phyloP scores from a whole-genome alignment of 2,329 filamentous ascomycete species.

The Penicillium rolfsii region DNA sequence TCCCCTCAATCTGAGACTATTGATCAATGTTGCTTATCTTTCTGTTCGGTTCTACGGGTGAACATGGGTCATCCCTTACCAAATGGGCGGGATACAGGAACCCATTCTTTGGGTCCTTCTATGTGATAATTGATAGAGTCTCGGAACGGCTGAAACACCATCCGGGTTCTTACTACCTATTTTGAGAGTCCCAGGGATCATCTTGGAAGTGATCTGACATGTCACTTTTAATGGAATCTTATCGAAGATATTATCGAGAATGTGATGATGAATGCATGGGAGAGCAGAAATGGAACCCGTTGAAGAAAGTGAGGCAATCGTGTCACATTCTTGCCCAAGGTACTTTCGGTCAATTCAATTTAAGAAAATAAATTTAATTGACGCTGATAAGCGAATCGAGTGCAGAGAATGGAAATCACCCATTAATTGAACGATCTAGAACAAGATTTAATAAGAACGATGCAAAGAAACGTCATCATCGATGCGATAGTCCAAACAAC shows the following conservation, averaged over 20 bases:
- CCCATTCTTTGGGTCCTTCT: conserved; percentile 7
- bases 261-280: background rate
- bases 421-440: too few relatives aligned
- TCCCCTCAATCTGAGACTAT: background rate
- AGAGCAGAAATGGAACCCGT: background rate
- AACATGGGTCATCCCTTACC: conserved; percentile 16
- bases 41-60: conserved; percentile 3
- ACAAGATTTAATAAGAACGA: background rate
- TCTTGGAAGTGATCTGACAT: conserved; percentile 12
- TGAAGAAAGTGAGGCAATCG: background rate
- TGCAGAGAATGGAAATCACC: background rate
- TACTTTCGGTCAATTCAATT: background rate
- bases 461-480: background rate
- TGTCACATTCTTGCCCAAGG: conserved; percentile 5
- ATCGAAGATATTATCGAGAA: background rate
- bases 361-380: background rate
- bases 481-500: conserved; percentile 4
- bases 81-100: conserved; percentile 8
- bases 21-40: background rate
- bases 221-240: conserved; percentile 15
- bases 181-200: background rate
- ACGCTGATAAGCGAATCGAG: background rate
- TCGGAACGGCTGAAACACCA: background rate
- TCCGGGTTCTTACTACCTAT: conserved; percentile 7
- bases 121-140: conserved; percentile 11